A percentile compares a stretch with the other conserved stretches of the same genome.
phyloP scores from a whole-genome alignment of 2,329 filamentous ascomycete genomes.

The Paracoccidioides lutzii region DNA sequence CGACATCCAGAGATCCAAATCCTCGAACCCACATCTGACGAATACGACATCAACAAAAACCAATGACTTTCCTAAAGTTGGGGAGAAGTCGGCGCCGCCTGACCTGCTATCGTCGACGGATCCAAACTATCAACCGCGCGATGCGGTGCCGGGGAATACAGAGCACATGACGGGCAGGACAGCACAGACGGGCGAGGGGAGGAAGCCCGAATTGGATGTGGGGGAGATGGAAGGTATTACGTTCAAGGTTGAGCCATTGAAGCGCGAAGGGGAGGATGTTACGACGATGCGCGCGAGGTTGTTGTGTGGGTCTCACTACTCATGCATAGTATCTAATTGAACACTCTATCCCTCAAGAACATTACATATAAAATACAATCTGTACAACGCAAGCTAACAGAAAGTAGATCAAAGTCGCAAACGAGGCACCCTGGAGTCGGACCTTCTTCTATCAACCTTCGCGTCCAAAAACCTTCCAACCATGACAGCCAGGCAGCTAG shows the following conservation, averaged over 20 bases:
- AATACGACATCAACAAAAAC: slow-evolving; percentile 52
- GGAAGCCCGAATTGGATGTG: slow-evolving; percentile 42
- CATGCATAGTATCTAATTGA: not conserved
- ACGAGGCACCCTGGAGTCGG: slow-evolving; percentile 86
- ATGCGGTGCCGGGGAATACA: slow-evolving; percentile 49
- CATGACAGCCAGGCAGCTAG: slow-evolving; percentile 62
- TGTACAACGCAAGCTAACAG: not conserved
- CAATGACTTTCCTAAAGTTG: slow-evolving; percentile 49
- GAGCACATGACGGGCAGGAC: slow-evolving; percentile 53
- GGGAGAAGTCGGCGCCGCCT: slow-evolving; percentile 44
- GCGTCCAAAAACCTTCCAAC: slow-evolving; percentile 61
- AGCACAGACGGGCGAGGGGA: not conserved
- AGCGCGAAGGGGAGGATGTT: slow-evolving; percentile 68
- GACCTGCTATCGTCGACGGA: slow-evolving; percentile 48
- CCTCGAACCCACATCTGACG: slow-evolving; percentile 49
- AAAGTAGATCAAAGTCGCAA: slow-evolving; percentile 87
- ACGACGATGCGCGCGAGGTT: slow-evolving; percentile 81
- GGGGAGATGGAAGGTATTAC: slow-evolving; percentile 77
- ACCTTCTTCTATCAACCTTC: slow-evolving; percentile 92
- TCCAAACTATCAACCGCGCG: slow-evolving; percentile 44
- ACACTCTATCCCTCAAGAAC: not conserved
- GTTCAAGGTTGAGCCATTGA: slow-evolving; percentile 83
- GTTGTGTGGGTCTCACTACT: slow-evolving; percentile 39
- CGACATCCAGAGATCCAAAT: slow-evolving; percentile 44
- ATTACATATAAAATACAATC: not conserved